phyloP scores from a whole-genome alignment of 2,329 filamentous ascomycete genomes.

The Venturia aucupariae region DNA sequence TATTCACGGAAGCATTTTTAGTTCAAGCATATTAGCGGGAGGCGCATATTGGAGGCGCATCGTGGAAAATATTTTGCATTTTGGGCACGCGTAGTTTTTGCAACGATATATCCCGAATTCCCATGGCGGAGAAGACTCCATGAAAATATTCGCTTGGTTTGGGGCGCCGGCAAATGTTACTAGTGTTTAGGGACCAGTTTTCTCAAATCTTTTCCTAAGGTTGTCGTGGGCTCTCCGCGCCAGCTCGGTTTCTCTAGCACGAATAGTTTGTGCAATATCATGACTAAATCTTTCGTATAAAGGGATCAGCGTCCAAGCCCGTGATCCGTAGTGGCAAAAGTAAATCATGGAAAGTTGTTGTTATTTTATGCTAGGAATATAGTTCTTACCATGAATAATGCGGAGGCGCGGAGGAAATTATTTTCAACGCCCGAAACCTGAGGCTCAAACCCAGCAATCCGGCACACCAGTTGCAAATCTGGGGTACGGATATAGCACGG shows the following conservation, averaged over 20 bases:
- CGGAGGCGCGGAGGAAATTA: background rate
- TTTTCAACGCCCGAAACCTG: background rate
- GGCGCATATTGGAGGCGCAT: background rate
- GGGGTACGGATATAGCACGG: background rate
- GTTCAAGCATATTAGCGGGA: background rate
- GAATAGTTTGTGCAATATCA: background rate
- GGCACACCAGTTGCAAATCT: background rate
- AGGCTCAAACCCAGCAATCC: background rate
- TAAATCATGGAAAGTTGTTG: background rate
- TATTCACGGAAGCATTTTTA: background rate
- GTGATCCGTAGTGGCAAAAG: background rate
- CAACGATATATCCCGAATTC: constrained; percentile 5
- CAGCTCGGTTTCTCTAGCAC: background rate
- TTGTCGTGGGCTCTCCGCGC: background rate
- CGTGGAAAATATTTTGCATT: background rate
- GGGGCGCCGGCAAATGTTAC: background rate
- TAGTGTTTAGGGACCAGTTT: background rate
- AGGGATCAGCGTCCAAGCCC: background rate
- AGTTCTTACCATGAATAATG: background rate
- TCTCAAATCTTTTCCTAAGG: background rate
- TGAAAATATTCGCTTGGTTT: background rate
- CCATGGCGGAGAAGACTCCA: background rate
- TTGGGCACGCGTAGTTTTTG: background rate
- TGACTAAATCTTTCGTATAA: background rate
- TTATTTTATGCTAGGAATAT: background rate